Evolutionary conservation across 192 early-diverging fungal genomes (phyloP), one percentile per base, ranked within the genome.

Genomic region (Umbelopsis vinacea): DNA sequence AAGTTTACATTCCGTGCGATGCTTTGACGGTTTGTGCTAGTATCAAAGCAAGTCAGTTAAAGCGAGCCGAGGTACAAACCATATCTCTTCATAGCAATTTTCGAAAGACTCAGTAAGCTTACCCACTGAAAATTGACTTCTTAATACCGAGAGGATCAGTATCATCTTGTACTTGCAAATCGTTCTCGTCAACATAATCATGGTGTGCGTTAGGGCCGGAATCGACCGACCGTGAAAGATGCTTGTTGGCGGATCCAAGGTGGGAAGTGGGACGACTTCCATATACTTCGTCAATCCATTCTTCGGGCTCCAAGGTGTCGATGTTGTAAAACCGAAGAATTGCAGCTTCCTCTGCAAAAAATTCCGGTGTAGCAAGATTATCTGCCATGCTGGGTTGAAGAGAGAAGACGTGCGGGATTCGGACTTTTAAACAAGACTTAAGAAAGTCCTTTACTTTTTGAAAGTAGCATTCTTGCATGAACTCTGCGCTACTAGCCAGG

Each of bases 311-410:
- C 23, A 81, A 55, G 8, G 78, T 74, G 67, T 88, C 87, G 23
- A 88, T 71, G 70, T 84, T 74, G 53, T 86, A 88, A 52, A 84
- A 80, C 47, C 84, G 76, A 37, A 88, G 74, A 67, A 88, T 79
- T 43, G 77, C 77, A 2, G 77, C 77, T 68, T 79, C 77, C 71
- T 79, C 77, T 21, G 69, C 77, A 23, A 74, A 29, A 29, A 29
- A 79, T 52, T 79, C 77, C 38, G 57, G 75, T 68, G 68, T 54
- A 53, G 63, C 48, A 52, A 50, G 43, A 35, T 63, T 19, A 15
- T 63, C 57, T 63, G 57, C 33, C 57, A 63, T 63, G 57, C 57
- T 35, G 33, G 57, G 53, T 54, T 24, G 4, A 22, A 22, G 17
- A 7, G 12, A 37, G 35, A 63, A 29, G 33, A 12, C 26, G 26